phyloP scores from a whole-genome alignment of 495 filamentous ascomycete species.

The Opeltia flavorubescens region DNA sequence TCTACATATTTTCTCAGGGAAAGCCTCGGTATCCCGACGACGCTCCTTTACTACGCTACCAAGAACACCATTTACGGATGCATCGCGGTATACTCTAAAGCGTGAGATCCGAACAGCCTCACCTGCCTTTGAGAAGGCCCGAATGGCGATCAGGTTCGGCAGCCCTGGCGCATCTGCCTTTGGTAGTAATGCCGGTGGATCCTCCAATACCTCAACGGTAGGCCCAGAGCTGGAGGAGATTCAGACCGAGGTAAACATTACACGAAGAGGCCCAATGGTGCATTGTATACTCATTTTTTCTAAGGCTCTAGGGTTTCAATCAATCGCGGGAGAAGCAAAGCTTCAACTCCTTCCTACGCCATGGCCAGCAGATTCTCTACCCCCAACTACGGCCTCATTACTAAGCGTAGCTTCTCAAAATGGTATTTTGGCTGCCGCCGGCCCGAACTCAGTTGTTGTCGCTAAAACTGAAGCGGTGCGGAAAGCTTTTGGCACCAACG shows the following conservation, averaged over 20 bases:
- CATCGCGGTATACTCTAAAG: neutral
- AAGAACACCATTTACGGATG: constrained; percentile 5
- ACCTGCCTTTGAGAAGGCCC: constrained; percentile 27
- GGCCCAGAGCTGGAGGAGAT: constrained; percentile 46
- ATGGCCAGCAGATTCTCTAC: constrained; percentile 61
- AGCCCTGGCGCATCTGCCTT: constrained; percentile 18
- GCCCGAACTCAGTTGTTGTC: constrained; percentile 63
- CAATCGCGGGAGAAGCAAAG: constrained; percentile 66
- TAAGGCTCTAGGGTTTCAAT: constrained; percentile 70
- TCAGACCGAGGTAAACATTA: constrained; percentile 36
- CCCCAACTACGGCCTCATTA: constrained; percentile 71
- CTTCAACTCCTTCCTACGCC: constrained; percentile 62
- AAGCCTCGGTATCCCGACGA: constrained; percentile 10
- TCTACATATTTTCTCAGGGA: constrained; percentile 8
- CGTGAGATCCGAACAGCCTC: constrained; percentile 20
- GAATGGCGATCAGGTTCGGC: constrained; percentile 57
- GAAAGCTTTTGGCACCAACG: constrained; percentile 50
- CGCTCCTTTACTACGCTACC: constrained; percentile 13
- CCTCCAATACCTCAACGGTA: constrained; percentile 18
- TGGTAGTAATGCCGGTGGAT: constrained; percentile 15
- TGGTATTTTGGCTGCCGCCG: constrained; percentile 76
- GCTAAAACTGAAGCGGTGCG: constrained; percentile 66
- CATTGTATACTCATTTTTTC: neutral
- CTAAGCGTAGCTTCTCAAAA: constrained; percentile 67
- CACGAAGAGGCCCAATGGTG: neutral